Percentiles rank a stretch among this genome's conserved stretches.
These are phyloP conservation scores for Eleusine coracana DNA, from an alignment of 176 grass and related monocot genomes.

Conservation along the genomic window DNA sequence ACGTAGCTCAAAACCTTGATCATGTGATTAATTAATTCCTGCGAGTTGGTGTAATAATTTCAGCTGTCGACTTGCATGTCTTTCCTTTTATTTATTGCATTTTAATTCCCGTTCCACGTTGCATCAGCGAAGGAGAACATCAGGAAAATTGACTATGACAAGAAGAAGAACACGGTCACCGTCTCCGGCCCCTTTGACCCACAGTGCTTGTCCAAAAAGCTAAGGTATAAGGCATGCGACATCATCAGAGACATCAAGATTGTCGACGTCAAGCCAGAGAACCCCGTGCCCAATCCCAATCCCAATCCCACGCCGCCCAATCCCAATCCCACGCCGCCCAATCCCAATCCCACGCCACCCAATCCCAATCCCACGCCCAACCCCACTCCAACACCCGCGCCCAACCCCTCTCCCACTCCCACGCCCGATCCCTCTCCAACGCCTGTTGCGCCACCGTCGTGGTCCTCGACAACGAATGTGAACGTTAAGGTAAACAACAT, in stretches of 20 bases:
- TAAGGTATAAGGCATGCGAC: constrained; percentile 48
- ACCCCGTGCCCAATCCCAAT: too few relatives aligned
- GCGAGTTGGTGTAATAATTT: neutral
- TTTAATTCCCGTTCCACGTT: neutral
- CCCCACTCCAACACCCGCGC: too few relatives aligned
- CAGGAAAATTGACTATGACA: constrained; percentile 33
- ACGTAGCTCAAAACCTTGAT: neutral
- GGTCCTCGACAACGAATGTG: constrained; percentile 40
- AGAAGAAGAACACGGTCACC: constrained; percentile 32
- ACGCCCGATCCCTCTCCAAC: too few relatives aligned
- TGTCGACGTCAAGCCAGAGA: constrained; percentile 1
- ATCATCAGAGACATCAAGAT: constrained; percentile 48
- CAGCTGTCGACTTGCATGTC: neutral
- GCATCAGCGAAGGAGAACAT: constrained; percentile 49
- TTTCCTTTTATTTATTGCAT: too few relatives aligned
- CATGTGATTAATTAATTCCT: too few relatives aligned
- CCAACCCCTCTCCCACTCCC: too few relatives aligned
- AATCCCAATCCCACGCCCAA: too few relatives aligned
- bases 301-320: too few relatives aligned
- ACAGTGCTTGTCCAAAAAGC: constrained; percentile 32
- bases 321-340: too few relatives aligned
- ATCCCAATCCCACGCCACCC: too few relatives aligned
- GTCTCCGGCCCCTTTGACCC: constrained; percentile 43
- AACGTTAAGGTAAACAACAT: constrained; percentile 37
- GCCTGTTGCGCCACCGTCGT: neutral